Percentiles rank a stretch among this genome's conserved stretches.
These are phyloP conservation scores for Trametes sanguinea DNA, from an alignment of 768 basidiomycete genomes.

Conservation along the genomic window DNA sequence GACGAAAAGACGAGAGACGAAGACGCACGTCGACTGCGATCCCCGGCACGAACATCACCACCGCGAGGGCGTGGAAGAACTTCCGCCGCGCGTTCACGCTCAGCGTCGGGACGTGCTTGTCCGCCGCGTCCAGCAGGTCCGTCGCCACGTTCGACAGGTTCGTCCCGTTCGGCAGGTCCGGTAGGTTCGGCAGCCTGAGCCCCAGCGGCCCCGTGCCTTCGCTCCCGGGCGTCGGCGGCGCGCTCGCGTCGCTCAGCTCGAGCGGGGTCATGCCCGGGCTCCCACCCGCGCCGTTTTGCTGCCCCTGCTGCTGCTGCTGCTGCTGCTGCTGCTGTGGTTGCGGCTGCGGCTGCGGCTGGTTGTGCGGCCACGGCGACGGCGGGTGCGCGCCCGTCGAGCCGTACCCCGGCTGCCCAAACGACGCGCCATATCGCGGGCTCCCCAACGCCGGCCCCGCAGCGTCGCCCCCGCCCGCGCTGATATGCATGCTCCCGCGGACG, in stretches of 20 bases:
- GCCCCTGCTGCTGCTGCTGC: not conserved
- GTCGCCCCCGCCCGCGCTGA: not conserved
- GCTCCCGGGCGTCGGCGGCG: constrained; percentile 20
- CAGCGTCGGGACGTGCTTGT: constrained; percentile 88
- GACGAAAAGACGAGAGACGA: not conserved
- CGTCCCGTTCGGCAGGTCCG: constrained; percentile 46
- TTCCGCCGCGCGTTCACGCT: constrained; percentile 91
- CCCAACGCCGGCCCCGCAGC: not conserved
- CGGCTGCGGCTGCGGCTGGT: no score
- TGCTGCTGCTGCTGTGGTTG: not conserved
- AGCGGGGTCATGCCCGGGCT: not conserved
- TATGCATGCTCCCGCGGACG: constrained; percentile 19
- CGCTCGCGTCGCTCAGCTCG: constrained; percentile 33
- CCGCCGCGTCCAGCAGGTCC: constrained; percentile 78
- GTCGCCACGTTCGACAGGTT: constrained; percentile 59
- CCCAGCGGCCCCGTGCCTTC: constrained; percentile 35
- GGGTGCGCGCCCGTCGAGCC: constrained; percentile 4
- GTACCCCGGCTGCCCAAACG: constrained; percentile 6
- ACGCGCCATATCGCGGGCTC: constrained; percentile 19
- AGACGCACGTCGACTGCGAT: constrained; percentile 79
- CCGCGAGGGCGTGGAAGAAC: constrained; percentile 95
- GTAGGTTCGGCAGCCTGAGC: constrained; percentile 43
- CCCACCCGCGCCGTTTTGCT: constrained; percentile 10
- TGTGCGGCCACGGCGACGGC: not conserved
- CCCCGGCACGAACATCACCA: constrained; percentile 96